Base-by-base conservation (phyloP, 1,284 basidiomycete species). In the Ganoderma boninense region DNA sequence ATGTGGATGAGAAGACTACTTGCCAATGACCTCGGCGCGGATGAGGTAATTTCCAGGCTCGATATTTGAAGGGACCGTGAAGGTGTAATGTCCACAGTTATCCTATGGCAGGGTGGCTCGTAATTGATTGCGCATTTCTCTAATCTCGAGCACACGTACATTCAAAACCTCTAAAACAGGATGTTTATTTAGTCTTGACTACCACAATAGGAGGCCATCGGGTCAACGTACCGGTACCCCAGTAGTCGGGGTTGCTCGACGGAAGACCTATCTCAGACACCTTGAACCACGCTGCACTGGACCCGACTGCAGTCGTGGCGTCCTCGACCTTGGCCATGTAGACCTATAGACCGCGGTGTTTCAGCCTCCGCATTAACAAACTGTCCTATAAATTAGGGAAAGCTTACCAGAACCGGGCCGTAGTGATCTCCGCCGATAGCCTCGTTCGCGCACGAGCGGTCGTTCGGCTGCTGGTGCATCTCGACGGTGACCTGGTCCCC, bases 71-170 rank as follows among this genome's bases (percentile, higher is more conserved):
- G 87, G 87, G 35, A 87, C 80, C 63, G 81, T 86, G 80, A 87
- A 86, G 1, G 84, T 85, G 74, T 80, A 86, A 76, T 87, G 85
- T 18, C 87, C 87, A 69, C 86, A 87, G 80, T 87, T 87, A 71
- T 86, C 83, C 80, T 83, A 66, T n/a, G n/a, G n/a, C 38, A 64
- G 23, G 16, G 26, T 13, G 66, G 20, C 62, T 16, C 20, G 40
- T 26, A 7, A 29, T 3, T 20, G 38, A 42, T 62, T 5, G 0
- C n/a, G 35, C n/a, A 7, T 10, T 11, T 52, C 23, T 43, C 5
- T 4, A 1, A 66, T 2, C 6, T 8, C 10, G 20, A 1, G 2
- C 18, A 11, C 29, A 69, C 78, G 59, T 63, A 79, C 79, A 73
- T 83, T 84, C 46, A 84, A 71, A 18, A 83, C 82, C 73, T 82